Conservation (phyloP, 2,329 filamentous ascomycete species). For the Pestalotiopsis sp. region DNA sequence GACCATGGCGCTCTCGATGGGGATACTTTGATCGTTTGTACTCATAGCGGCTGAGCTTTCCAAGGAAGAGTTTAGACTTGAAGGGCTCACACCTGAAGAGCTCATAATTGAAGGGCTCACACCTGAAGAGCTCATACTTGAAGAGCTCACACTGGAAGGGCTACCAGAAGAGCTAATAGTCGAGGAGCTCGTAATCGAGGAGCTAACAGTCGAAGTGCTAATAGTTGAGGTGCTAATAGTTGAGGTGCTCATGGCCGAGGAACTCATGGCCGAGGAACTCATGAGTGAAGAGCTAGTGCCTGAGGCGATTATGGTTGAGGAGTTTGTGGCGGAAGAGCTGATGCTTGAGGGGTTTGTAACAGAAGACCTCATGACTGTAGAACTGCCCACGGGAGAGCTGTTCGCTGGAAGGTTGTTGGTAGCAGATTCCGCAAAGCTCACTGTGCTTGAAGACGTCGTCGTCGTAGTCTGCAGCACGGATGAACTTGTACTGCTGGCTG, state of each 20-base stretch:
- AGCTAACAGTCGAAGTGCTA: not conserved
- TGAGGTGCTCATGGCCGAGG: not conserved
- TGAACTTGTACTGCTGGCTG: not conserved
- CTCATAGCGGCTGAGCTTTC: not conserved
- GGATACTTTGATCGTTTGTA: not conserved
- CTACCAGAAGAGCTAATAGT: not conserved
- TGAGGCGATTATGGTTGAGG: not conserved
- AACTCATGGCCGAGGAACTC: not conserved
- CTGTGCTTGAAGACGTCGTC: not conserved
- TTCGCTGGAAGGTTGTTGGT: not conserved
- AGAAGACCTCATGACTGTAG: not conserved
- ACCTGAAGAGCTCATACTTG: not conserved
- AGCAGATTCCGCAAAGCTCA: not conserved
- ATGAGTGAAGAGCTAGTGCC: not conserved
- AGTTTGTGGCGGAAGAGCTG: too few relatives aligned
- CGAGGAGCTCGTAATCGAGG: not conserved
- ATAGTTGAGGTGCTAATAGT: not conserved
- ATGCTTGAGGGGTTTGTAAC: too few relatives aligned
- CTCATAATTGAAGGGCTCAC: not conserved
- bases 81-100: too few relatives aligned
- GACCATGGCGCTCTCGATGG: not conserved
- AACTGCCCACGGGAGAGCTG: not conserved
- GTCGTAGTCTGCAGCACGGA: not conserved
- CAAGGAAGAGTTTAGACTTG: not conserved
- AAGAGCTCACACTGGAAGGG: not conserved